Percentiles rank a stretch among this genome's conserved stretches.
phyloP scores from a whole-genome alignment of 176 grass and related monocot species.

The Triticum turgidum region DNA sequence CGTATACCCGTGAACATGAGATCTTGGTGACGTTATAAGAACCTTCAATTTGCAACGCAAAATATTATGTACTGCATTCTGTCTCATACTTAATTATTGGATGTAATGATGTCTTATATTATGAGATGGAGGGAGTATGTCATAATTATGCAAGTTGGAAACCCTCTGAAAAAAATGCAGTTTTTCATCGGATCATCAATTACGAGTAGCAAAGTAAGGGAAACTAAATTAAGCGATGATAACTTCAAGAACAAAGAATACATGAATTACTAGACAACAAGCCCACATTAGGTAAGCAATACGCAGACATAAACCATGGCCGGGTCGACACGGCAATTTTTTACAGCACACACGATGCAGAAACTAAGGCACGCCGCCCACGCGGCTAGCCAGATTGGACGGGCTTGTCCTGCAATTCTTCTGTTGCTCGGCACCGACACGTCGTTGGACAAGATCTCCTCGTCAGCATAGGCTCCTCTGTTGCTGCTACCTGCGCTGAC shows the following conservation, averaged over 20 bases:
- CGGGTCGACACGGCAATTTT: not conserved
- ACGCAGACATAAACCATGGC: not conserved
- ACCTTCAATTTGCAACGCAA: not conserved
- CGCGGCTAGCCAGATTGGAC: not conserved
- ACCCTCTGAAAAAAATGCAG: no score
- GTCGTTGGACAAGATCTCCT: conserved; percentile 21
- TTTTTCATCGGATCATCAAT: not conserved
- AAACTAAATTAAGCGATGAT: not conserved
- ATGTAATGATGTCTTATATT: no score
- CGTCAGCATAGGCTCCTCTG: not conserved
- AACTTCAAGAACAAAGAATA: not conserved
- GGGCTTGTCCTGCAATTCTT: not conserved
- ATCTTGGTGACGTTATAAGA: not conserved
- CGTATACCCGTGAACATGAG: not conserved
- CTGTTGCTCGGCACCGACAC: not conserved
- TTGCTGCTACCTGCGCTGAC: not conserved
- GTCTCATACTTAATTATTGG: no score
- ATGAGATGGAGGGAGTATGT: no score
- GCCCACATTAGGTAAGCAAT: no score
- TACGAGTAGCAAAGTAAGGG: not conserved
- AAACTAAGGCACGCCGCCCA: no score
- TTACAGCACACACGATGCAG: not conserved
- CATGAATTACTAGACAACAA: not conserved
- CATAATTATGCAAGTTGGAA: not conserved
- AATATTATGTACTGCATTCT: no score